phyloP scores from a whole-genome alignment of 164 flowering plant species.

The Vitis cinerea region DNA sequence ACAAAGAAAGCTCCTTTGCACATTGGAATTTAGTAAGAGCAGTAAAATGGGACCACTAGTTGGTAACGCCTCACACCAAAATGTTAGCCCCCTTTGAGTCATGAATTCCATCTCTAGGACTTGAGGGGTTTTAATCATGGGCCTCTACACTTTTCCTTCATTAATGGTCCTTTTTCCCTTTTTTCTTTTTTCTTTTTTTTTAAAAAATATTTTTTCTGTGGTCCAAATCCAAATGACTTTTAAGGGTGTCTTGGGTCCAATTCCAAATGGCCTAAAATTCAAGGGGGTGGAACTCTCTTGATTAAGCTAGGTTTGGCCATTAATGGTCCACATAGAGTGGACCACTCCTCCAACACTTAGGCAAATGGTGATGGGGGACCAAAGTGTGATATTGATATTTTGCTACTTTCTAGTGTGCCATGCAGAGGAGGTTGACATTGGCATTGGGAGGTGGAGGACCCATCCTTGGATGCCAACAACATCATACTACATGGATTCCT shows the following conservation, averaged over 20 bases:
- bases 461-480: no score
- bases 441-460: no score
- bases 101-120: conserved; percentile 19
- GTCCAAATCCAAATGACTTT: no score
- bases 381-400: conserved; percentile 8
- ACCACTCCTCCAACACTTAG: conserved; percentile 2
- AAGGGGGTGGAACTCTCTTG: neutral
- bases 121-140: conserved; percentile 15
- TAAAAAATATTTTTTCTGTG: neutral
- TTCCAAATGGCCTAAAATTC: neutral
- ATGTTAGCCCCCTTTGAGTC: conserved; percentile 2
- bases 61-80: conserved; percentile 11
- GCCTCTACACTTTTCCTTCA: conserved; percentile 7
- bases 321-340: conserved; percentile 9
- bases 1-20: no score
- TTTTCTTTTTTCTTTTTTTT: no score
- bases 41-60: conserved; percentile 16
- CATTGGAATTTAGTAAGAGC: no score
- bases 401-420: conserved; percentile 1
- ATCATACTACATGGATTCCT: no score
- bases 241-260: neutral
- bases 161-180: neutral
- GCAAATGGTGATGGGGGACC: conserved; percentile 8
- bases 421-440: conserved; percentile 3
- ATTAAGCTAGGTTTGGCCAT: conserved; percentile 10